Percentiles rank a stretch among this genome's conserved stretches.
Conservation (phyloP, 345 rosid genomes). For the Erysimum cheiranthoides region DNA sequence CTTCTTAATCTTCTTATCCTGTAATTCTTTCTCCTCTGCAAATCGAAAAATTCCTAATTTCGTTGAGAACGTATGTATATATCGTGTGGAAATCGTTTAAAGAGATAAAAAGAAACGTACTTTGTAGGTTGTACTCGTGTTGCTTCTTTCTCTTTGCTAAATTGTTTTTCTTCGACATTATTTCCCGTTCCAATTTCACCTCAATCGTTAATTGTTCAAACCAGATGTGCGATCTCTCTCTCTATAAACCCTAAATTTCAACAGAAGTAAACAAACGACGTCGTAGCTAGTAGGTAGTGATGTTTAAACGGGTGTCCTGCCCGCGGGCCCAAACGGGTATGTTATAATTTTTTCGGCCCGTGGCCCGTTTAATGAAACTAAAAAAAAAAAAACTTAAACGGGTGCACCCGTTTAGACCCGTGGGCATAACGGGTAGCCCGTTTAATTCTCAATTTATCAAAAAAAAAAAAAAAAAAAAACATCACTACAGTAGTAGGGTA, state of each 20-base stretch:
- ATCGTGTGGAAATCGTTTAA: background rate
- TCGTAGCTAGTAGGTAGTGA: too few relatives aligned
- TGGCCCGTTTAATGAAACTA: too few relatives aligned
- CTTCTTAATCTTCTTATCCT: constrained; percentile 68
- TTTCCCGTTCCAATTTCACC: constrained; percentile 4
- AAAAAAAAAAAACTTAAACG: too few relatives aligned
- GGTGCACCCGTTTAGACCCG: too few relatives aligned
- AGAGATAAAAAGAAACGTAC: constrained; percentile 43
- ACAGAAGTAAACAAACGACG: background rate
- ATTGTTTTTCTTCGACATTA: constrained; percentile 96
- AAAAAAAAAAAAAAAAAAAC: too few relatives aligned
- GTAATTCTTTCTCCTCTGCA: constrained; percentile 80
- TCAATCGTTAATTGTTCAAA: background rate
- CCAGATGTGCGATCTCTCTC: background rate
- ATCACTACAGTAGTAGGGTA: background rate
- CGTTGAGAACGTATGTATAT: constrained; percentile 1
- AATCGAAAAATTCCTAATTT: constrained; percentile 10
- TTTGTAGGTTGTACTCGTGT: constrained; percentile 82
- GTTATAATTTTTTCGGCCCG: too few relatives aligned
- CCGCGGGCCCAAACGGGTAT: too few relatives aligned
- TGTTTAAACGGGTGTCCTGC: too few relatives aligned
- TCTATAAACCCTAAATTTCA: constrained; percentile 38
- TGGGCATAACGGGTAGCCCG: too few relatives aligned
- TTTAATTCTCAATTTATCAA: too few relatives aligned
- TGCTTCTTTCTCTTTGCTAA: constrained; percentile 80